These are phyloP conservation scores for Paramecium tetraurelia DNA, from an alignment of 73 alveolate genomes.

Conservation along the genomic window DNA sequence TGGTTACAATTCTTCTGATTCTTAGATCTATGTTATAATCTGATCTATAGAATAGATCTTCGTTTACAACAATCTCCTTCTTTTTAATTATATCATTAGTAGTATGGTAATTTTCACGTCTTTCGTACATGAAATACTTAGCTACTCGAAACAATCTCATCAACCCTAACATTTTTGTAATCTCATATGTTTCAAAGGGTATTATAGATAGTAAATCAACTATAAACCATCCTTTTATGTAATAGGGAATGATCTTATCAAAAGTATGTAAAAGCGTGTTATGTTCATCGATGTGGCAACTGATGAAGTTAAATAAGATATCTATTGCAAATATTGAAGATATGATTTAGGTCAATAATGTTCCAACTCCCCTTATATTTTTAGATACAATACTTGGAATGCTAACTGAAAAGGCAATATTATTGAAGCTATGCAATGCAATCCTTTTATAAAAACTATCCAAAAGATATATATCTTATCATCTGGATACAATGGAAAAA, in stretches of 20 bases:
- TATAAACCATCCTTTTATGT: conserved; percentile 46
- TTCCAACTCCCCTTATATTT: not conserved
- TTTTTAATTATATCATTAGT: not conserved
- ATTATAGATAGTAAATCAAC: conserved; percentile 16
- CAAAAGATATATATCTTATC: not conserved
- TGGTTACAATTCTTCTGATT: not conserved
- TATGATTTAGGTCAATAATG: not conserved
- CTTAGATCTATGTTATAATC: not conserved
- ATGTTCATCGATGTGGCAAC: conserved; percentile 21
- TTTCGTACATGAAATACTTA: not conserved
- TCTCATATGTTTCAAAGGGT: not conserved
- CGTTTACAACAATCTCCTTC: not conserved
- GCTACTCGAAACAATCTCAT: not conserved
- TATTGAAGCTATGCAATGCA: not conserved
- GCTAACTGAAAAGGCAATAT: not conserved
- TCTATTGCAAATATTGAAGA: not conserved
- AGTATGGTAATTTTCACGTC: not conserved
- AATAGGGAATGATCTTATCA: not conserved
- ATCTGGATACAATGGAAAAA: conserved; percentile 19
- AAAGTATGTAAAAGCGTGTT: not conserved
- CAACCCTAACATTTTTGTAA: not conserved
- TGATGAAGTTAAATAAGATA: not conserved
- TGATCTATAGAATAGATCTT: not conserved
- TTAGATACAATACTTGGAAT: not conserved
- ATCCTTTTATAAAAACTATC: not conserved